Evolutionary conservation across 2,329 filamentous ascomycete genomes (phyloP).

Genomic region (Onygenales sp.): DNA sequence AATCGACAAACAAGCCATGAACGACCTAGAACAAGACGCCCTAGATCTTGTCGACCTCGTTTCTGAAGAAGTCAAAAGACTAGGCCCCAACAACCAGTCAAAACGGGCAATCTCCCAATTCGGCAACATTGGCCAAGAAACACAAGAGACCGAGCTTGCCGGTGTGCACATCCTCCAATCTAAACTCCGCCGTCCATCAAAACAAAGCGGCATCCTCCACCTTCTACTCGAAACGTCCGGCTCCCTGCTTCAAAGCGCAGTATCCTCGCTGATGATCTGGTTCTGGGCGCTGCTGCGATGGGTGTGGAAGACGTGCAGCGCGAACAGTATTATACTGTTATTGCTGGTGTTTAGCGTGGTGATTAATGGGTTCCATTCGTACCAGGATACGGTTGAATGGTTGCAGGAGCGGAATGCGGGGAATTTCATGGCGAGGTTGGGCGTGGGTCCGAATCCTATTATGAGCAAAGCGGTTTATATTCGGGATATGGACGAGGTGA

Average conservation of each 20-base stretch:
- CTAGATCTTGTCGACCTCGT: constrained; percentile 42
- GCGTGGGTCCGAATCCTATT: constrained; percentile 65
- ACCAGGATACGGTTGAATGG: constrained; percentile 65
- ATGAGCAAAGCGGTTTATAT: constrained; percentile 85
- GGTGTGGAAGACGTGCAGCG: constrained; percentile 58
- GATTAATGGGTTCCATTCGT: constrained; percentile 66
- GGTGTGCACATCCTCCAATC: constrained; percentile 23
- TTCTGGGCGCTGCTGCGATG: constrained; percentile 56
- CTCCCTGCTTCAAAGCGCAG: constrained; percentile 65
- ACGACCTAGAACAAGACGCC: constrained; percentile 49
- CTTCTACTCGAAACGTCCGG: constrained; percentile 63
- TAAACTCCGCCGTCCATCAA: constrained; percentile 47
- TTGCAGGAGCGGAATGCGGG: constrained; percentile 74
- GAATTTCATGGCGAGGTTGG: constrained; percentile 71
- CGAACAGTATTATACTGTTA: constrained; percentile 63
- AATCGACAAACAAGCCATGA: constrained; percentile 58
- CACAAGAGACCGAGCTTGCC: constrained; percentile 29
- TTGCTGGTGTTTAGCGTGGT: constrained; percentile 60
- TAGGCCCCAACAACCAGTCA: constrained; percentile 37
- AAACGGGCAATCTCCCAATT: constrained; percentile 41
- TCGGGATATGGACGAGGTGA: constrained; percentile 63
- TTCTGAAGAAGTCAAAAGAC: constrained; percentile 38
- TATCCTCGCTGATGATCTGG: constrained; percentile 70
- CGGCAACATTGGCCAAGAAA: constrained; percentile 38
- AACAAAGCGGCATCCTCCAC: constrained; percentile 50